A percentile compares a stretch with the other conserved stretches of the same genome.
These are phyloP conservation scores for Selenicereus undatus DNA, from an alignment of 148 eudicot species.

Conservation along the genomic window DNA sequence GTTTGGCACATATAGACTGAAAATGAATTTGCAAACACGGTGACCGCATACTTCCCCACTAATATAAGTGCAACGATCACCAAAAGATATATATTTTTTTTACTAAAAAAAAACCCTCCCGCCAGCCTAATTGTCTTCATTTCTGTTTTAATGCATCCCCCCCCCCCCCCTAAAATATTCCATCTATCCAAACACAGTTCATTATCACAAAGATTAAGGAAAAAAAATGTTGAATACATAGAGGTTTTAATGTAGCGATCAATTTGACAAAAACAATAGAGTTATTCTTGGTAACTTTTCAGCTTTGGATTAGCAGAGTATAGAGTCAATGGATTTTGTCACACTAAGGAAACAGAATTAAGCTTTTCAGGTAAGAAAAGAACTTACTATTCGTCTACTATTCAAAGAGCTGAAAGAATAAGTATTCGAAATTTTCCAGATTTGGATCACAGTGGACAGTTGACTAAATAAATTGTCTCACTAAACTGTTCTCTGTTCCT, in stretches of 20 bases:
- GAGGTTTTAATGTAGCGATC: no score
- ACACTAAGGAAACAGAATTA: neutral
- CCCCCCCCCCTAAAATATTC: neutral
- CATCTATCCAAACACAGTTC: no score
- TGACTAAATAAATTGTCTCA: neutral
- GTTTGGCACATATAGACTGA: neutral
- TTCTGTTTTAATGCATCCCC: no score
- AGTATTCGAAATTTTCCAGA: neutral
- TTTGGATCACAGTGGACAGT: neutral
- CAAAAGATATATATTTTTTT: no score
- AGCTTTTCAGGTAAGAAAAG: neutral
- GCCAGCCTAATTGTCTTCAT: neutral
- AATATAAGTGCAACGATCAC: neutral
- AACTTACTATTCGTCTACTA: neutral
- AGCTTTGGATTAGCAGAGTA: neutral
- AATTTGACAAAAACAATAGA: no score
- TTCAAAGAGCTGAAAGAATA: neutral
- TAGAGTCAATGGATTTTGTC: neutral
- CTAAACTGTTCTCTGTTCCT: neutral
- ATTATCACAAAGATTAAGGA: no score
- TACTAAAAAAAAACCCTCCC: no score
- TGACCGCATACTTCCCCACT: neutral
- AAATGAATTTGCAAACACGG: neutral
- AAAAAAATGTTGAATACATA: no score
- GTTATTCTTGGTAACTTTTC: neutral